Conservation (phyloP, 179 eudicot genomes). For the Carnegiea gigantea region DNA sequence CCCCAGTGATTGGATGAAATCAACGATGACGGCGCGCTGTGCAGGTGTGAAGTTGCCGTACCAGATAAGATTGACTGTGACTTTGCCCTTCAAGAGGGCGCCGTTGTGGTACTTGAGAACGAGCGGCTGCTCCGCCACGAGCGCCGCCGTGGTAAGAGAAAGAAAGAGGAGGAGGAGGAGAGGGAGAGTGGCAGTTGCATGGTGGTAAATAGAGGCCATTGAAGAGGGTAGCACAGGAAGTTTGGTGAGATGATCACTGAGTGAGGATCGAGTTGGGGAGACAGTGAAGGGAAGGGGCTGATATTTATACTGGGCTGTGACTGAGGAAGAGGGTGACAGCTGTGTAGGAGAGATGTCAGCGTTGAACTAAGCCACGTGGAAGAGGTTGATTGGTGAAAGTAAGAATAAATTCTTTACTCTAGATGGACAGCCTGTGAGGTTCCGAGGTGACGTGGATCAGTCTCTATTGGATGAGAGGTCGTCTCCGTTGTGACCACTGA, state of each 20-base stretch:
- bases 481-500: constrained; percentile 12
- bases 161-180: constrained; percentile 15
- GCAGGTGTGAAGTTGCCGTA: constrained; percentile 59
- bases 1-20: constrained; percentile 49
- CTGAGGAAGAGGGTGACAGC: constrained; percentile 26
- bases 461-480: constrained; percentile 7
- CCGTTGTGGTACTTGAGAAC: constrained; percentile 70
- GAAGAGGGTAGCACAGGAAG: constrained; percentile 3
- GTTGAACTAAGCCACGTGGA: constrained; percentile 26
- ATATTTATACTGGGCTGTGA: constrained; percentile 31
- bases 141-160: constrained; percentile 25
- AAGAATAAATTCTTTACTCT: neutral
- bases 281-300: constrained; percentile 10
- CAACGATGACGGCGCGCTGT: constrained; percentile 59
- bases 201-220: constrained; percentile 25
- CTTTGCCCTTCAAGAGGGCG: constrained; percentile 49
- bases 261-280: neutral
- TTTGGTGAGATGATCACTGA: neutral
- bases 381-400: neutral
- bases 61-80: constrained; percentile 60
- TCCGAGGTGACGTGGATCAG: constrained; percentile 19
- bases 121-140: constrained; percentile 46
- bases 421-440: constrained; percentile 23
- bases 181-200: constrained; percentile 20
- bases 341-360: constrained; percentile 21